Percentiles rank a stretch among this genome's conserved stretches.
Evolutionary conservation across 2,329 filamentous ascomycete species (phyloP).

Genomic region (Aspergillus carbonarius): DNA sequence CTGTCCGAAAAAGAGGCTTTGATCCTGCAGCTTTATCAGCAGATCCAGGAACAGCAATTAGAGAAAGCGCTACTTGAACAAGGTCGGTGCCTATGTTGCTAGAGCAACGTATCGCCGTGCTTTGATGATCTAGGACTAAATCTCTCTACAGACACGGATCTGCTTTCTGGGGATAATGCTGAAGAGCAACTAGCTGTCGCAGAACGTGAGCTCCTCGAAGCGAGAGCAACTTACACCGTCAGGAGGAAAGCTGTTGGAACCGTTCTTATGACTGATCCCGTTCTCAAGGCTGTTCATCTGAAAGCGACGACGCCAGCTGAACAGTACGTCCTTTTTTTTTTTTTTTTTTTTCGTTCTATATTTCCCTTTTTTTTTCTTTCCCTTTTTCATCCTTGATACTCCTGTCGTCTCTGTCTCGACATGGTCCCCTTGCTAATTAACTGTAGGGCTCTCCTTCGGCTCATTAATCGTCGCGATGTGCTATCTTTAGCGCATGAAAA

Average conservation of each 20-base stretch:
- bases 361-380: conserved; percentile 3
- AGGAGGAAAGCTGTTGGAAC: conserved; percentile 68
- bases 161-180: conserved; percentile 50
- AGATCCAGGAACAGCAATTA: conserved; percentile 67
- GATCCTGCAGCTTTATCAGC: conserved; percentile 69
- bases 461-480: conserved; percentile 66
- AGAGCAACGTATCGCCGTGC: neutral
- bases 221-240: conserved; percentile 68
- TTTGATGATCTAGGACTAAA: neutral
- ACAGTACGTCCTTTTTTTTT: conserved; percentile 50
- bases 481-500: conserved; percentile 64
- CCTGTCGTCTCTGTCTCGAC: neutral
- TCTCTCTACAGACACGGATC: conserved; percentile 31
- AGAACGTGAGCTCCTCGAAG: conserved; percentile 67
- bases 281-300: conserved; percentile 73
- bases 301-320: conserved; percentile 66
- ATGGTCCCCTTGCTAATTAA: conserved; percentile 15
- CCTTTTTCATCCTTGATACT: neutral
- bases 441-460: conserved; percentile 63
- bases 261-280: conserved; percentile 70
- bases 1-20: conserved; percentile 67
- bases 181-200: conserved; percentile 53
- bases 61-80: conserved; percentile 66
- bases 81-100: conserved; percentile 26
- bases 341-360: neutral